These are phyloP conservation scores for Phytophthora megakarya DNA, from an alignment of 352 stramenopile genomes.

Conservation along the genomic window DNA sequence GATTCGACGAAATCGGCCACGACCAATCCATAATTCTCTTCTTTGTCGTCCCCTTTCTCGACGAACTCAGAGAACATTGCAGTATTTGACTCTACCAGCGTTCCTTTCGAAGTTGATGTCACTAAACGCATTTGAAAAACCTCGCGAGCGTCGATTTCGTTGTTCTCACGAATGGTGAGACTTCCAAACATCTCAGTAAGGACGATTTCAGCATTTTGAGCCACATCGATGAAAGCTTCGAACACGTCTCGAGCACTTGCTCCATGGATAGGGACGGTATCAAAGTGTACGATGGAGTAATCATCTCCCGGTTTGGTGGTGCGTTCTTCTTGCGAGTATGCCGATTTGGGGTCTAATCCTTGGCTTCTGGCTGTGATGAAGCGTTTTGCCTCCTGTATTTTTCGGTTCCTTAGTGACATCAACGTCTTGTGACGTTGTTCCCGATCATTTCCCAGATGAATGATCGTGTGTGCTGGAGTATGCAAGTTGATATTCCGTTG, in stretches of 20 bases:
- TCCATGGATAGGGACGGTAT: constrained; percentile 39
- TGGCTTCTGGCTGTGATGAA: constrained; percentile 37
- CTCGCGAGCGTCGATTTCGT: constrained; percentile 40
- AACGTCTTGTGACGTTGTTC: constrained; percentile 32
- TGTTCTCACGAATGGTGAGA: constrained; percentile 54
- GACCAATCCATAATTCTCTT: constrained; percentile 18
- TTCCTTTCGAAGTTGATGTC: constrained; percentile 23
- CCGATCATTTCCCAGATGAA: constrained; percentile 31
- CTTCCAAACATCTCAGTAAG: constrained; percentile 54
- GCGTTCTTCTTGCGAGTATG: constrained; percentile 34
- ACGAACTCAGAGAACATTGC: constrained; percentile 26
- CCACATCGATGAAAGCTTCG: constrained; percentile 44
- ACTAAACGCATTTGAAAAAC: constrained; percentile 47
- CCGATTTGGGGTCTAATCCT: constrained; percentile 26
- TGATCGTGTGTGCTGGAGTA: constrained; percentile 23
- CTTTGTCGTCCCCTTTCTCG: constrained; percentile 2
- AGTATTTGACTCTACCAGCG: constrained; percentile 22
- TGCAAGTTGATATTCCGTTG: constrained; percentile 23
- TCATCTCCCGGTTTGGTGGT: constrained; percentile 42
- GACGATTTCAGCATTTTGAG: constrained; percentile 52
- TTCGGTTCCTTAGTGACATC: constrained; percentile 29
- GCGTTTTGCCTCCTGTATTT: constrained; percentile 31
- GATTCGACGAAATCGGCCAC: constrained; percentile 41
- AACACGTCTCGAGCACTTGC: constrained; percentile 36
- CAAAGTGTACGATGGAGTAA: constrained; percentile 45